Percentiles rank a stretch among this genome's conserved stretches.
phyloP scores from a whole-genome alignment of 73 alveolate species.

The Breviolum minutum region DNA sequence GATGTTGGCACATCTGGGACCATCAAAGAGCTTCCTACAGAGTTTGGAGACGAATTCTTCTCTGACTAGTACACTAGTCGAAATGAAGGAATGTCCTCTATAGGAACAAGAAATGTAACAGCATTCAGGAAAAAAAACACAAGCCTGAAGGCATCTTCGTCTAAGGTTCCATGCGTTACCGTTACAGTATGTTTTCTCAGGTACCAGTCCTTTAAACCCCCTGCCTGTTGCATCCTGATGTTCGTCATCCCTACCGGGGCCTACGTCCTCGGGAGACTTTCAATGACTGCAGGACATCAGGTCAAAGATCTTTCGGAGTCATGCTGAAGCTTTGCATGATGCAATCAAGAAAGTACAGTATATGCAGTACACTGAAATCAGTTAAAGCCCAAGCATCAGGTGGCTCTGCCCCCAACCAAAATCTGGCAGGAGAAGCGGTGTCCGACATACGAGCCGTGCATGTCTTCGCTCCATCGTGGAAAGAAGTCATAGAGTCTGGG shows the following conservation, averaged over 20 bases:
- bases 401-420: neutral
- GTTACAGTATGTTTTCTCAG: too few relatives aligned
- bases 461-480: conserved; percentile 81
- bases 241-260: conserved; percentile 27
- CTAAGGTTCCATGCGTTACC: too few relatives aligned
- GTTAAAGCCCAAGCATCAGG: neutral
- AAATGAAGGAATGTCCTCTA: too few relatives aligned
- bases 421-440: conserved; percentile 50
- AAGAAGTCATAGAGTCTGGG: conserved; percentile 56
- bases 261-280: neutral
- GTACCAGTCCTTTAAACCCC: too few relatives aligned
- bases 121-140: too few relatives aligned
- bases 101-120: too few relatives aligned
- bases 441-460: conserved; percentile 81
- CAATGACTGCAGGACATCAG: too few relatives aligned
- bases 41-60: neutral
- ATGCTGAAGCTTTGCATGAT: too few relatives aligned
- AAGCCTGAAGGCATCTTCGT: too few relatives aligned
- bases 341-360: too few relatives aligned
- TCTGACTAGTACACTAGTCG: neutral
- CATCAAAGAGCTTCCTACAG: conserved; percentile 38
- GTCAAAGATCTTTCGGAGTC: too few relatives aligned
- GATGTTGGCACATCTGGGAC: neutral
- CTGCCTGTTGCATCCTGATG: conserved; percentile 43
- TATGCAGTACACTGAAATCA: too few relatives aligned